Base-by-base conservation (phyloP, 176 grass and related monocot genomes). In the Oryza glaberrima region DNA sequence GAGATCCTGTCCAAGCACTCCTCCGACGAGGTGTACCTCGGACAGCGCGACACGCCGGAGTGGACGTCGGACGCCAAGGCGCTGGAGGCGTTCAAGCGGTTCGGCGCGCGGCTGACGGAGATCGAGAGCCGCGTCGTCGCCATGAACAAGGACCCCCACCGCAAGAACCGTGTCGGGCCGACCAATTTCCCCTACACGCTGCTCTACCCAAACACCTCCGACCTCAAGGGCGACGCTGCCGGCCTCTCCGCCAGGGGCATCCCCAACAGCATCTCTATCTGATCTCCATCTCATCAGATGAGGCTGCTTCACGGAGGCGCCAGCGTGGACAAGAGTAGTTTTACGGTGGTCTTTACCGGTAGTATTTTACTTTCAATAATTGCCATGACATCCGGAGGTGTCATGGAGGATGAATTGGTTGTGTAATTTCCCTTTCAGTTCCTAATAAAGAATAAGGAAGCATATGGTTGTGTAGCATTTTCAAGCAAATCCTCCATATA, bases 1-100 rank as follows among this genome's bases (percentile, higher is more conserved):
- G 92, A 94, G 86, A 85, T 94, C 67, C 61, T 94, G 54, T 94
- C 92, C 38, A 84, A 35, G 63, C 88, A 94, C 83, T 86, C 88
- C 7, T 88, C 92, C 14, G 88, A 90, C 80, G 86, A 94, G 73
- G 19, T 93, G 12, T 92, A 92, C 80, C 81, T 92, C 15, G 91
- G 91, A 6, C 87, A 92, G 75, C 83, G 91, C 11, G 87, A 92
- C 83, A 90, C 87, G 6, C 65, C 52, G 4, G 91, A 89, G 58
- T 92, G 91, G 91, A 88, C 88, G 1, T 73, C 82, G 46, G 85
- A 90, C 60, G 61, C 83, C 61, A 83, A 73, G 82, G 91, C 88
- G 19, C 51, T 88, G 28, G 78, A 88, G 12, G 83, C 83, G 6
- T 90, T 90, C 40, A 71, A 90, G 41, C 32, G 71, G 26, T 90